phyloP scores from a whole-genome alignment of 2,329 filamentous ascomycete genomes.

The Colletotrichum simmondsii region DNA sequence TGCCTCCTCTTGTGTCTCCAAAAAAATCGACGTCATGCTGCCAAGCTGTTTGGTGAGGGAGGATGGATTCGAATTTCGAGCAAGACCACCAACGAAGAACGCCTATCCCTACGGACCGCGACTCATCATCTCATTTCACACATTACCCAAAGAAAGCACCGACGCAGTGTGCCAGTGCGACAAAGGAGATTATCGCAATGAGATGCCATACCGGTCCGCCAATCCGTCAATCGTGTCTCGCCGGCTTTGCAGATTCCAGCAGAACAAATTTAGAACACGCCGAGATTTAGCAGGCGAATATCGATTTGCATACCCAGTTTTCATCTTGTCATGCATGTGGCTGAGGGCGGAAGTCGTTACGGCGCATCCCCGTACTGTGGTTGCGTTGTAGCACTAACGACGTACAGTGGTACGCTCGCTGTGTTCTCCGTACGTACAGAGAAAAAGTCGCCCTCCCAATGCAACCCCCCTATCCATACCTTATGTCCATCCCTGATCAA shows the following conservation, averaged over 20 bases:
- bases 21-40: conserved; percentile 24
- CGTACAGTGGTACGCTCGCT: not conserved
- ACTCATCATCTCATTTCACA: not conserved
- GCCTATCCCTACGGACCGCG: not conserved
- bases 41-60: conserved; percentile 8
- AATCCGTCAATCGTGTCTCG: conserved; percentile 5
- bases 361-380: not conserved
- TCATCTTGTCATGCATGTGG: conserved; percentile 28
- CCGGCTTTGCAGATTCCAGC: not conserved
- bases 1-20: conserved; percentile 17
- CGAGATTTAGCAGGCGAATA: conserved; percentile 26
- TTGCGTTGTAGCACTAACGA: not conserved
- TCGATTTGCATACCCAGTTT: conserved; percentile 24
- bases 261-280: conserved; percentile 31
- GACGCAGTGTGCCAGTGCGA: not conserved
- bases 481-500: conserved; percentile 16
- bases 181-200: conserved; percentile 22
- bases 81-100: not conserved
- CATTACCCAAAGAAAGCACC: not conserved
- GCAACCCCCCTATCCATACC: conserved; percentile 14
- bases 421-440: not conserved
- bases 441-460: not conserved
- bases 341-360: conserved; percentile 12
- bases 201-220: conserved; percentile 7
- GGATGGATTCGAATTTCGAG: not conserved